Base-by-base conservation (phyloP, 1,139 yeast genomes). In the Zygosaccharomyces pseudobailii region DNA sequence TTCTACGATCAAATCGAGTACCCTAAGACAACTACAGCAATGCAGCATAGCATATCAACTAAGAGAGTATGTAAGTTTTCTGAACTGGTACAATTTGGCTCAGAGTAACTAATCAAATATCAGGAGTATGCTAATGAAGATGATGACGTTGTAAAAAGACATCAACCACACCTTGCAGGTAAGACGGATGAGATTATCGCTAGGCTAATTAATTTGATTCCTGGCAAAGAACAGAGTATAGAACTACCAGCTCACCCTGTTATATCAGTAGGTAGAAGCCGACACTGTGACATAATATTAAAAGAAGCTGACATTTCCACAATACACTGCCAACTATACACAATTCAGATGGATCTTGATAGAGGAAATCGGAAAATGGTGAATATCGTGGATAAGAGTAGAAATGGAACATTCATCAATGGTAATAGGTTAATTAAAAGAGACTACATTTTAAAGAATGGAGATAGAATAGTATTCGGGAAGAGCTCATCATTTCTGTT, bases 321-420 rank as follows among this genome's bases (percentile, higher is more conserved):
- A 0, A 70, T 71, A 39, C 94, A 84, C 61, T 80, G 88, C 54
- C 74, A 75, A 49, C 62, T 84, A 13, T 66, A 74, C 13, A 61
- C 76, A 3, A 55, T 68, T 6, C 59, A 55, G 27, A 66, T 71
- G 48, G 61, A 69, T 3, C 56, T 67, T 23, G 70, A 69, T 27
- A 67, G 70, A 21, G 68, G 67, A 21, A 63, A 63, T 17, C 63
- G 72, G 25, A 76, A 74, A 42, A 66, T 76, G 39, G 63, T 81
- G 33, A 75, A 75, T 51, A 58, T 83, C 19, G 71, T 77, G 3
- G 90, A 84, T 61, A 57, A 71, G 40, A 82, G 88, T 54, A 71
- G 86, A 5, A 84, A 84, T 59, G 92, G 92, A 1, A 77, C 87
- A 0, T 81, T 70, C 55, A 70, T 84, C 13, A 85, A 84, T 57